Percentiles rank a stretch among this genome's conserved stretches.
These are phyloP conservation scores for Colletotrichum incanum DNA, from an alignment of 2,329 filamentous ascomycete species.

Conservation along the genomic window DNA sequence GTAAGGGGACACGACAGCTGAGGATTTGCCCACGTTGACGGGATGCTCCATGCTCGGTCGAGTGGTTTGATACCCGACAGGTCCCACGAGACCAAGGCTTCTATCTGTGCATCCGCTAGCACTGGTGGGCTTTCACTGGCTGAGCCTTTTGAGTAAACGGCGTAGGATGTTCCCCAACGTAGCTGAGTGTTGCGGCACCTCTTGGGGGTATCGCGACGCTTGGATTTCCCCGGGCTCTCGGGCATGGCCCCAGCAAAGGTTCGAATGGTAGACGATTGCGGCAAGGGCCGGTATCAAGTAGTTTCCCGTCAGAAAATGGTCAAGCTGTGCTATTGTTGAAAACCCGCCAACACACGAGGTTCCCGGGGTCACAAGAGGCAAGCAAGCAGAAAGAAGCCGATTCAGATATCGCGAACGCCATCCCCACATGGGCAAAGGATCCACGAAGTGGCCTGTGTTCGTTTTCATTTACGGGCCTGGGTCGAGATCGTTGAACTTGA, in stretches of 20 bases:
- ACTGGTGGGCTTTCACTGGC: slow-evolving; percentile 1
- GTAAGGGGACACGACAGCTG: slow-evolving; percentile 11
- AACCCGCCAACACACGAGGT: background rate
- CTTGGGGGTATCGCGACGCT: background rate
- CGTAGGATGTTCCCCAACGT: background rate
- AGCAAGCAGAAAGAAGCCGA: background rate
- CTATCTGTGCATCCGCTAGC: slow-evolving; percentile 13
- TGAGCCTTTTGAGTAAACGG: background rate
- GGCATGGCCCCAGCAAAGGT: slow-evolving; percentile 13
- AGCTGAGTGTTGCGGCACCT: slow-evolving; percentile 13
- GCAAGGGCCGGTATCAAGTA: background rate
- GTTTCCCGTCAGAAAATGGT: background rate
- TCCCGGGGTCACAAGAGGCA: background rate
- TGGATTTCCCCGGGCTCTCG: slow-evolving; percentile 7
- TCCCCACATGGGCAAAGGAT: background rate
- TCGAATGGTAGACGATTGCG: background rate
- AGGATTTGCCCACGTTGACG: background rate
- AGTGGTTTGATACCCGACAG: background rate
- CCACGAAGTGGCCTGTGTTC: slow-evolving; percentile 2
- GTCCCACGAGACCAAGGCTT: background rate
- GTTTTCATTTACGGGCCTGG: slow-evolving; percentile 1
- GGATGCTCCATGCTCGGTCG: slow-evolving; percentile 6
- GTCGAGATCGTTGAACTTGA: background rate
- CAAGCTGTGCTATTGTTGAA: background rate
- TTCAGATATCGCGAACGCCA: background rate